Evolutionary conservation across 495 filamentous ascomycete genomes (phyloP).

Genomic region (Penicillium cinerascens): DNA sequence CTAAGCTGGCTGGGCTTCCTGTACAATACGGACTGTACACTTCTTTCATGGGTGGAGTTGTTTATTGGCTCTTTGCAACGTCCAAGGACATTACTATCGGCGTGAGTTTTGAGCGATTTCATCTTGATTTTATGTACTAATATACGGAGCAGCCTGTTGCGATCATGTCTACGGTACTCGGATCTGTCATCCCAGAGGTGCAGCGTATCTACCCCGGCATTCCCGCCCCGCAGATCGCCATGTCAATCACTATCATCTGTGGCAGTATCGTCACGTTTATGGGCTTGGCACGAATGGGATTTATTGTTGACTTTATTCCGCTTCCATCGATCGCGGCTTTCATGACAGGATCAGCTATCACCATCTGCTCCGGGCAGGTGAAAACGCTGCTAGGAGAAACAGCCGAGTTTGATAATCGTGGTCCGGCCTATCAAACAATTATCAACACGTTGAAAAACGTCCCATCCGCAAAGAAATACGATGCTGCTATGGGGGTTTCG

Average conservation of each 20-base stretch:
- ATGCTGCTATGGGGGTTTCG: conserved; percentile 86
- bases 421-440: conserved; percentile 73
- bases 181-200: conserved; percentile 65
- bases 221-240: conserved; percentile 60
- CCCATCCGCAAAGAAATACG: conserved; percentile 53
- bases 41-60: conserved; percentile 89
- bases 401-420: conserved; percentile 62
- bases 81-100: conserved; percentile 98
- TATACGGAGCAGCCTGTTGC: conserved; percentile 69
- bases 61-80: conserved; percentile 97
- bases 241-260: conserved; percentile 69
- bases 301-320: conserved; percentile 91
- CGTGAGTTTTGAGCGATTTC: conserved; percentile 46
- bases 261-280: conserved; percentile 75
- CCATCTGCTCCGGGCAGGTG: conserved; percentile 80
- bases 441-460: conserved; percentile 81
- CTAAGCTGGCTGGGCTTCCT: conserved; percentile 69
- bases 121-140: neutral
- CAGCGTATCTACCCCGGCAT: conserved; percentile 53
- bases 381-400: conserved; percentile 77
- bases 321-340: conserved; percentile 85
- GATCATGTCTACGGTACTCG: conserved; percentile 83
- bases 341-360: conserved; percentile 94
- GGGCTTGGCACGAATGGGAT: conserved; percentile 74
- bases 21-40: conserved; percentile 87